Conservation (phyloP, 2,329 filamentous ascomycete genomes). For the Cladosporium halotolerans region DNA sequence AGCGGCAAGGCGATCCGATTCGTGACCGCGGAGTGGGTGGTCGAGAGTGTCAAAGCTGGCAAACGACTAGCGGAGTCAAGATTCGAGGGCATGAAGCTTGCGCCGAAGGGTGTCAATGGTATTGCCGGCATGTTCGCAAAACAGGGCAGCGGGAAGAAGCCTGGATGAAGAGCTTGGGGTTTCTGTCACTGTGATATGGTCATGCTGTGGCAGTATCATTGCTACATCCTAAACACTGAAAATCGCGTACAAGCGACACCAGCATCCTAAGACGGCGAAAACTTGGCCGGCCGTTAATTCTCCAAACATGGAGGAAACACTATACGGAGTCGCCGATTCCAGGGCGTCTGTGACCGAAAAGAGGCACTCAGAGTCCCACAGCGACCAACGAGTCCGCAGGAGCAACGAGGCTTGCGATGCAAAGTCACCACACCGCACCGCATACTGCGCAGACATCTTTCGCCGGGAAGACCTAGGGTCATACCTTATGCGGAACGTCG, state of each 20-base stretch:
- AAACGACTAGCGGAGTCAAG: conserved; percentile 68
- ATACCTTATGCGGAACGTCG: too few relatives aligned
- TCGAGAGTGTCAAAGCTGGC: conserved; percentile 75
- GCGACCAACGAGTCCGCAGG: too few relatives aligned
- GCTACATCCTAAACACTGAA: background rate
- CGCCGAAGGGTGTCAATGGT: conserved; percentile 56
- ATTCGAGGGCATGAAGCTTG: conserved; percentile 60
- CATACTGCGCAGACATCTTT: too few relatives aligned
- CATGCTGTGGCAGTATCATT: background rate
- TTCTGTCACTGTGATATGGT: background rate
- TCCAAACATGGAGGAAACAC: too few relatives aligned
- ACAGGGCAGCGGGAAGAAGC: background rate
- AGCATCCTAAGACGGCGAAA: background rate
- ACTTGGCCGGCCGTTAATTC: background rate
- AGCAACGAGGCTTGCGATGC: too few relatives aligned
- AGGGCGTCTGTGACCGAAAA: too few relatives aligned
- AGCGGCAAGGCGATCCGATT: conserved; percentile 69
- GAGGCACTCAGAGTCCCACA: too few relatives aligned
- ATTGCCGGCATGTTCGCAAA: conserved; percentile 40
- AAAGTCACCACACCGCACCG: too few relatives aligned
- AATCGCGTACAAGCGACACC: background rate
- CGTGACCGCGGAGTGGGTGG: conserved; percentile 74
- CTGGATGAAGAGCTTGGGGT: background rate
- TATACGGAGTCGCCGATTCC: too few relatives aligned
- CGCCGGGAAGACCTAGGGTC: too few relatives aligned